A percentile compares a stretch with the other conserved stretches of the same genome.
phyloP scores from a whole-genome alignment of 2,329 filamentous ascomycete genomes.

The Aureobasidium pullulans region DNA sequence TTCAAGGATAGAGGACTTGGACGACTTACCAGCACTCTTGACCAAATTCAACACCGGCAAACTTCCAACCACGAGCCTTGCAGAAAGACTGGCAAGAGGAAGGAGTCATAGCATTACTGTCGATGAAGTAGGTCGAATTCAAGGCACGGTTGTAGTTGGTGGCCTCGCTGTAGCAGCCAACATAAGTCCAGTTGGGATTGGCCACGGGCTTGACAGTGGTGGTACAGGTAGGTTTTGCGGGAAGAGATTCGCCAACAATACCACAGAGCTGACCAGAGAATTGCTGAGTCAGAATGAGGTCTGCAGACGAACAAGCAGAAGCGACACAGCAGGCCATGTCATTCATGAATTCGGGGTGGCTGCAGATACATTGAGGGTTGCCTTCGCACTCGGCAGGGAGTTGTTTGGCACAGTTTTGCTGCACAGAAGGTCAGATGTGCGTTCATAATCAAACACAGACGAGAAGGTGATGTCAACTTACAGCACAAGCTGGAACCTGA shows the following conservation, averaged over 20 bases:
- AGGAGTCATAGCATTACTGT: not conserved
- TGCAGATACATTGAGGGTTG: conserved; percentile 2
- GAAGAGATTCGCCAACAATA: conserved; percentile 3
- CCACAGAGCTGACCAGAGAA: conserved; percentile 5
- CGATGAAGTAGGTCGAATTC: conserved; percentile 4
- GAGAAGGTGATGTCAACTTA: not conserved
- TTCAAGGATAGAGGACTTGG: too few relatives aligned
- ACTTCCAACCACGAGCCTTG: conserved; percentile 1
- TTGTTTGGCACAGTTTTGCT: conserved; percentile 2
- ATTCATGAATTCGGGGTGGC: conserved; percentile 3
- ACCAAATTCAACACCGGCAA: not conserved
- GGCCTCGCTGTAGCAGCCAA: conserved; percentile 5
- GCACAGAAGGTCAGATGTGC: not conserved
- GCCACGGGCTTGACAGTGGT: not conserved
- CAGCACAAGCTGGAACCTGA: conserved; percentile 1
- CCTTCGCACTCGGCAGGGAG: conserved; percentile 2
- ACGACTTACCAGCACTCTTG: not conserved
- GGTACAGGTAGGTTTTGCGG: not conserved
- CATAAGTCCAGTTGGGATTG: not conserved
- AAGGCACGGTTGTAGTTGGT: conserved; percentile 11
- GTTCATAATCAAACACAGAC: not conserved
- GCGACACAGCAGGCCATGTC: conserved; percentile 9
- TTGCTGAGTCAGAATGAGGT: not conserved
- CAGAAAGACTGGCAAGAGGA: not conserved
- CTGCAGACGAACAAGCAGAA: not conserved